A percentile compares a stretch with the other conserved stretches of the same genome.
These are phyloP conservation scores for Podochytrium sp. DNA, from an alignment of 192 early-diverging fungal species.

Conservation along the genomic window DNA sequence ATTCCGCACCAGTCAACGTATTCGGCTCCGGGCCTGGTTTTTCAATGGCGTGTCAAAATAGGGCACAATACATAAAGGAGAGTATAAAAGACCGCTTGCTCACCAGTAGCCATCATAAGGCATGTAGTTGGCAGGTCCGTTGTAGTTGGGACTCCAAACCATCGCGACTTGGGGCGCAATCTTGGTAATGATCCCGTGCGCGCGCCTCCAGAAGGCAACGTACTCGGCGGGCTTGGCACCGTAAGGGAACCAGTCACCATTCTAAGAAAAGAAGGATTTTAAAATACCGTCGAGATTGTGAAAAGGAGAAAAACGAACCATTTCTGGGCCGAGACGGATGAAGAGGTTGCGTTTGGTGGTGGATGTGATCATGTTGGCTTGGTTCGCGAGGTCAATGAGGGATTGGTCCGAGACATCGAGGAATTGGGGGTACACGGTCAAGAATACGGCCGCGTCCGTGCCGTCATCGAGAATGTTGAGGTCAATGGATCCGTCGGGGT, in stretches of 20 bases:
- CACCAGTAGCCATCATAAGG: constrained; percentile 33
- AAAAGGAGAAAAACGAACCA: constrained; percentile 29
- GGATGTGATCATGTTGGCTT: constrained; percentile 11
- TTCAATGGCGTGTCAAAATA: not conserved
- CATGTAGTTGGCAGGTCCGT: not conserved
- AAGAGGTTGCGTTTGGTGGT: constrained; percentile 19
- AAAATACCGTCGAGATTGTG: not conserved
- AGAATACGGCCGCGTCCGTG: constrained; percentile 28
- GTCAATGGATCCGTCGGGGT: constrained; percentile 13
- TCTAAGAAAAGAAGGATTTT: too few relatives aligned
- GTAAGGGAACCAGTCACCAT: constrained; percentile 33
- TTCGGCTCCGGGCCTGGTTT: constrained; percentile 26
- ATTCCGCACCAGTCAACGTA: constrained; percentile 46
- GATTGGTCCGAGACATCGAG: constrained; percentile 3
- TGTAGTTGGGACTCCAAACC: constrained; percentile 29
- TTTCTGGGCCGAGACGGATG: constrained; percentile 36
- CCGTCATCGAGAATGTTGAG: constrained; percentile 16
- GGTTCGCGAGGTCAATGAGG: constrained; percentile 7
- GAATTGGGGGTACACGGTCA: constrained; percentile 26
- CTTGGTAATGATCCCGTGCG: not conserved
- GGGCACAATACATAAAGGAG: not conserved
- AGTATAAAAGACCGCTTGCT: not conserved
- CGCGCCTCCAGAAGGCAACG: constrained; percentile 16
- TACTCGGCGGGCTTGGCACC: constrained; percentile 21
- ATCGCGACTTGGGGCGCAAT: constrained; percentile 15